phyloP scores from a whole-genome alignment of 768 basidiomycete species.

The Collybia mongolica region DNA sequence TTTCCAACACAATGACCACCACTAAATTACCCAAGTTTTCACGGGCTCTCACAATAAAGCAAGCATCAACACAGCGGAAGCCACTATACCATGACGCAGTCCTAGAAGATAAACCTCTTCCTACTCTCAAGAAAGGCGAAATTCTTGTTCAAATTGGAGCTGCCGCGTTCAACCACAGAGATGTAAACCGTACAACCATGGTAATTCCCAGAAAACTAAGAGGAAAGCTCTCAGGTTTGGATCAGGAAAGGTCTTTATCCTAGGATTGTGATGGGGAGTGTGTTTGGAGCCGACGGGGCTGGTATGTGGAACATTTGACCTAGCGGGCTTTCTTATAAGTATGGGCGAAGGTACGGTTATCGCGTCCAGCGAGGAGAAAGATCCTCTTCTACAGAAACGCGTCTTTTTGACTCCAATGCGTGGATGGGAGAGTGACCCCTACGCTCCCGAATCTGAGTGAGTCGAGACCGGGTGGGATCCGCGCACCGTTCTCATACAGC shows the following conservation, averaged over 20 bases:
- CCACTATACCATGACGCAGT: constrained; percentile 57
- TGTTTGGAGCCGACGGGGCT: constrained; percentile 73
- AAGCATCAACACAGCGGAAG: constrained; percentile 33
- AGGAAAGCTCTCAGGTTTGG: constrained; percentile 55
- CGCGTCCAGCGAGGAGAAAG: constrained; percentile 49
- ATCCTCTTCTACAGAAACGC: constrained; percentile 57
- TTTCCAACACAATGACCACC: neutral
- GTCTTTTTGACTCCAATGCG: constrained; percentile 77
- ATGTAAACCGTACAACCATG: constrained; percentile 36
- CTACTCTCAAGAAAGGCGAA: constrained; percentile 50
- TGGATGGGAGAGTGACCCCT: constrained; percentile 69
- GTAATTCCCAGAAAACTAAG: neutral
- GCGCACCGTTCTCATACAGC: neutral
- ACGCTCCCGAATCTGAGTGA: constrained; percentile 65
- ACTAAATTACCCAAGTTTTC: constrained; percentile 39
- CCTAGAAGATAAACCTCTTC: constrained; percentile 49
- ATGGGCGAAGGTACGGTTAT: constrained; percentile 54
- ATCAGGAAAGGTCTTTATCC: constrained; percentile 70
- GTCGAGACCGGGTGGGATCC: constrained; percentile 9
- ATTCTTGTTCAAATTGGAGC: constrained; percentile 68
- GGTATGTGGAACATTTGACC: constrained; percentile 38
- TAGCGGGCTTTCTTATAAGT: neutral
- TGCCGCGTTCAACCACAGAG: constrained; percentile 76
- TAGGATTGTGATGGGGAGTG: constrained; percentile 52
- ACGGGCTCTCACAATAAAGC: constrained; percentile 46